phyloP scores from a whole-genome alignment of 805 yeast genomes.

The Lipomyces lipofer region DNA sequence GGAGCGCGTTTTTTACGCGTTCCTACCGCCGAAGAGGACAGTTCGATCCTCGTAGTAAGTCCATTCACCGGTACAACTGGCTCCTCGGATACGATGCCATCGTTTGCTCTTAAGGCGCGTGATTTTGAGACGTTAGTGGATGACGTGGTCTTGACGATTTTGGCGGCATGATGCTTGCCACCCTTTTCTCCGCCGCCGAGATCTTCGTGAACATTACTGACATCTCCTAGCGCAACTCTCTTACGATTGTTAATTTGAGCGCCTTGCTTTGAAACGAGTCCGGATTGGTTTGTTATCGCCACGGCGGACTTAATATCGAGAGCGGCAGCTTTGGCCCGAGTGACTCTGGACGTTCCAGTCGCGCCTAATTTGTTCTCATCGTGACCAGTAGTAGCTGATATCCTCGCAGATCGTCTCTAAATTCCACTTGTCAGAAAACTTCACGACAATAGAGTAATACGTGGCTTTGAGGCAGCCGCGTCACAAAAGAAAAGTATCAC shows the following conservation, averaged over 20 bases:
- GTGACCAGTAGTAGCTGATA: constrained; percentile 23
- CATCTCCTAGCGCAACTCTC: constrained; percentile 41
- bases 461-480: too few species aligned
- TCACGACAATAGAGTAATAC: too few species aligned
- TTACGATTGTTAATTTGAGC: constrained; percentile 31
- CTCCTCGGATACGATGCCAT: neutral
- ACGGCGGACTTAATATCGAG: neutral
- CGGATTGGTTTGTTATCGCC: neutral
- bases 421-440: too few species aligned
- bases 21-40: neutral
- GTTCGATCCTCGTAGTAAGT: neutral
- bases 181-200: constrained; percentile 10
- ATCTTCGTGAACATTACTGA: constrained; percentile 37
- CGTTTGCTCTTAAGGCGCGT: constrained; percentile 4
- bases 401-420: constrained; percentile 30
- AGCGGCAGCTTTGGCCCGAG: constrained; percentile 30
- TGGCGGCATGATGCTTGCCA: constrained; percentile 19
- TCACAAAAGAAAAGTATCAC: too few species aligned
- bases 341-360: constrained; percentile 17
- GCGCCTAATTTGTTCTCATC: constrained; percentile 28
- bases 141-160: constrained; percentile 21
- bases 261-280: constrained; percentile 16
- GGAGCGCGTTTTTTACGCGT: constrained; percentile 24
- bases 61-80: neutral
- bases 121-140: constrained; percentile 20